Conservation (phyloP, 108 stramenopile species). For the Tribonema minus region DNA sequence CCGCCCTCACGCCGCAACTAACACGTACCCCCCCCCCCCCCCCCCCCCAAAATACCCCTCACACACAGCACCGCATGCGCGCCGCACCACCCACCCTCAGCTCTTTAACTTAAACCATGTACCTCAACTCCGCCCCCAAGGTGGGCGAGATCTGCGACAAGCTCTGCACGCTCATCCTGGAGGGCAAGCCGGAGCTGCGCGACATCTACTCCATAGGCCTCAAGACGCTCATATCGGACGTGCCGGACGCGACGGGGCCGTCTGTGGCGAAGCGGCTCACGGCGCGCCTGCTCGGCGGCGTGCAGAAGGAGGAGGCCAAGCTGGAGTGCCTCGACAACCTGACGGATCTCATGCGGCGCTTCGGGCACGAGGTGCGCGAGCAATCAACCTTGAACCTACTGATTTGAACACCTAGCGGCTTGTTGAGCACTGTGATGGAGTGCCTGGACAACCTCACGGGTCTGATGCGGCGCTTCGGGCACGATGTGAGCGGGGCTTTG, state of each 20-base stretch:
- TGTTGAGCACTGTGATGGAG: too few relatives aligned
- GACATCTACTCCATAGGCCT: conserved; percentile 97
- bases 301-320: conserved; percentile 52
- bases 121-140: conserved; percentile 4
- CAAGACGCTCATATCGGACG: conserved; percentile 86
- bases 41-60: not conserved
- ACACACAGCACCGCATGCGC: not conserved
- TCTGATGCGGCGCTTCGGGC: conserved; percentile 80
- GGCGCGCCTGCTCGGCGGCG: conserved; percentile 71
- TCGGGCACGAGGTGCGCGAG: conserved; percentile 65
- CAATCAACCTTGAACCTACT: too few relatives aligned
- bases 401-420: too few relatives aligned
- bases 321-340: conserved; percentile 76
- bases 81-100: too few relatives aligned
- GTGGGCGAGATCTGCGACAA: conserved; percentile 68
- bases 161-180: conserved; percentile 83
- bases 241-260: conserved; percentile 76
- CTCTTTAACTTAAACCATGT: too few relatives aligned
- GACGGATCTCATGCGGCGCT: conserved; percentile 79
- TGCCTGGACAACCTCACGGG: conserved; percentile 81
- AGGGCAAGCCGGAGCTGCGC: conserved; percentile 82
- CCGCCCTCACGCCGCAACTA: not conserved
- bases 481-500: too few relatives aligned
- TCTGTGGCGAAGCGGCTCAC: conserved; percentile 68
- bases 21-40: not conserved